phyloP scores from a whole-genome alignment of 176 grass and related monocot genomes.

The Neostapfia colusana region DNA sequence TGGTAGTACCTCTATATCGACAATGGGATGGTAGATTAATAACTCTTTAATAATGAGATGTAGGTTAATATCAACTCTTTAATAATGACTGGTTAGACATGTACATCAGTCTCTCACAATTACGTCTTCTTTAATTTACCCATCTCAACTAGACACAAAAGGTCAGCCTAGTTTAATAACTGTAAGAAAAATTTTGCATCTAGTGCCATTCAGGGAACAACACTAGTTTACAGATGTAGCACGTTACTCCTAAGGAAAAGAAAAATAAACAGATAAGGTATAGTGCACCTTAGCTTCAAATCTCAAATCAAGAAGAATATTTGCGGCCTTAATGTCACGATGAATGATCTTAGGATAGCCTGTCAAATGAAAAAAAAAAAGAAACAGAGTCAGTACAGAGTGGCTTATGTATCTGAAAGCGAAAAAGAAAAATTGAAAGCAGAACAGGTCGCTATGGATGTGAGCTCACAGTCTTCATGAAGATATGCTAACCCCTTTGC shows the following conservation, averaged over 20 bases:
- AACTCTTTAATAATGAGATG: background rate
- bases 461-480: slow-evolving; percentile 82
- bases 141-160: background rate
- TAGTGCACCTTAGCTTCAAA: slow-evolving; percentile 71
- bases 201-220: background rate
- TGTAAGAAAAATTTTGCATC: background rate
- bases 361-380: slow-evolving; percentile 21
- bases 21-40: background rate
- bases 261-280: background rate
- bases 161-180: no score
- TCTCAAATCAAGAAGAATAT: slow-evolving; percentile 68
- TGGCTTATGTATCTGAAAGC: background rate
- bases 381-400: slow-evolving; percentile 18
- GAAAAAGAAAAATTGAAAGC: slow-evolving; percentile 26
- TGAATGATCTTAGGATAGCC: slow-evolving; percentile 84
- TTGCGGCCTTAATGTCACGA: slow-evolving; percentile 70
- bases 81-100: slow-evolving; percentile 26
- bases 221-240: background rate
- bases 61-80: no score
- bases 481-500: slow-evolving; percentile 83
- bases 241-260: background rate
- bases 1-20: background rate
- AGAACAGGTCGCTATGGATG: slow-evolving; percentile 22
- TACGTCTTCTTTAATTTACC: background rate
- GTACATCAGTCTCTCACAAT: background rate